Base-by-base conservation (phyloP, 768 basidiomycete genomes). In the Lactarius sp. region DNA sequence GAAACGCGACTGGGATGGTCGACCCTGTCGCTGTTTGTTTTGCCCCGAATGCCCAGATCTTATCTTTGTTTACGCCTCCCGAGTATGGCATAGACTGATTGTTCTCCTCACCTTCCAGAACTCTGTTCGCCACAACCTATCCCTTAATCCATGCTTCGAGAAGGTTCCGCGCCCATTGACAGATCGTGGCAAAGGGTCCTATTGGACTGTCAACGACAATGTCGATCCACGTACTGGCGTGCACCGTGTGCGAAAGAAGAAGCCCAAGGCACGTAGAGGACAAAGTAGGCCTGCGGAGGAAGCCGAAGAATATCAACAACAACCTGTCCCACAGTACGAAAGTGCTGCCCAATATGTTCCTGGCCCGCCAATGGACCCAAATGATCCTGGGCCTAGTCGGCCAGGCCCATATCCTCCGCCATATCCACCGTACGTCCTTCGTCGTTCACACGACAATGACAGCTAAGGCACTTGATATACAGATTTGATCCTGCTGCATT, bases 171-270 rank as follows among this genome's bases (percentile, higher is more conserved):
- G 92, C n/a, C 92, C 92, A 13, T 82, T 94, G 68, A 94, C 92
- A 6, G 92, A 94, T 70, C 86, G 92, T 56, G 92, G 92, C 57
- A 94, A 94, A 71, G 92, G 92, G 22, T 92, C 90, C 0, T 94
- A 93, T 71, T 94, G 92, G 92, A 92, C 90, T 0, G 92, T 94
- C 66, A 92, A 93, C 70, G 90, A 93, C 70, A 88, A 89, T 69
- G 89, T 93, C 50, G 90, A 93, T 70, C 90, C 90, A 54, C 88
- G 90, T 46, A 92, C 92, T 3, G 92, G 92, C 41, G 92, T 93
- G 37, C 92, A 94, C 71, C 85, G 92, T 31, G 82, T 92, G 59
- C 87, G 92, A 71, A 93, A 93, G 77, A 93, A 92, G 80, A 90
- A 92, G 71, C 80, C 81, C 50, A 88, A 90, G 73, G 78, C 80